Evolutionary conservation across 306 rosid genomes (phyloP).

Genomic region (Malus orientalis): DNA sequence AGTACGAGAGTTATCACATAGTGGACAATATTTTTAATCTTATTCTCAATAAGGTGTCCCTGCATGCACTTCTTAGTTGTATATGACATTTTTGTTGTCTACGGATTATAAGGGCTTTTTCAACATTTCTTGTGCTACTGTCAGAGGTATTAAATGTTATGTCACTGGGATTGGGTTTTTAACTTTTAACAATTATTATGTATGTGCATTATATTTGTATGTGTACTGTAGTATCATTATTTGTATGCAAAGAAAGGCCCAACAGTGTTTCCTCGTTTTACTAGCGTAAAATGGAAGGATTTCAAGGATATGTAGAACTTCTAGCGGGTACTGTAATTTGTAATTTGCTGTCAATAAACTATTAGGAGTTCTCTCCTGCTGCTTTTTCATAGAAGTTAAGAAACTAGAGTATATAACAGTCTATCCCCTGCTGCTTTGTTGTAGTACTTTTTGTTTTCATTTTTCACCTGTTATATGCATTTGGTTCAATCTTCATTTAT

Average conservation of each 20-base stretch:
- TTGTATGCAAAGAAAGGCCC: not conserved
- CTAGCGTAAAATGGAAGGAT: not conserved
- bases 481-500: not conserved
- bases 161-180: constrained; percentile 5
- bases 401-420: not conserved
- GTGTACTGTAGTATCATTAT: not conserved
- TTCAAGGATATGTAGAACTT: not conserved
- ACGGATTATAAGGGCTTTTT: constrained; percentile 8
- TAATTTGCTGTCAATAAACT: not conserved
- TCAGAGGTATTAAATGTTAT: constrained; percentile 13
- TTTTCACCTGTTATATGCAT: not conserved
- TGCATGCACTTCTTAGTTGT: not conserved
- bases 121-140: constrained; percentile 11
- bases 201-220: not conserved
- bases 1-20: not conserved
- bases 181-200: not conserved
- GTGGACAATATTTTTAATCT: not conserved
- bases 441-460: not conserved
- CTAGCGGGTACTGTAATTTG: not conserved
- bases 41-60: not conserved
- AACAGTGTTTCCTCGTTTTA: not conserved
- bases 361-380: not conserved
- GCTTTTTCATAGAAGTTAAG: not conserved
- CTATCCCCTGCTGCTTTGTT: not conserved
- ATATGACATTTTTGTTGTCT: constrained; percentile 15